Base-by-base conservation (phyloP, 2,329 filamentous ascomycete species). In the Xylariaceae sp. region DNA sequence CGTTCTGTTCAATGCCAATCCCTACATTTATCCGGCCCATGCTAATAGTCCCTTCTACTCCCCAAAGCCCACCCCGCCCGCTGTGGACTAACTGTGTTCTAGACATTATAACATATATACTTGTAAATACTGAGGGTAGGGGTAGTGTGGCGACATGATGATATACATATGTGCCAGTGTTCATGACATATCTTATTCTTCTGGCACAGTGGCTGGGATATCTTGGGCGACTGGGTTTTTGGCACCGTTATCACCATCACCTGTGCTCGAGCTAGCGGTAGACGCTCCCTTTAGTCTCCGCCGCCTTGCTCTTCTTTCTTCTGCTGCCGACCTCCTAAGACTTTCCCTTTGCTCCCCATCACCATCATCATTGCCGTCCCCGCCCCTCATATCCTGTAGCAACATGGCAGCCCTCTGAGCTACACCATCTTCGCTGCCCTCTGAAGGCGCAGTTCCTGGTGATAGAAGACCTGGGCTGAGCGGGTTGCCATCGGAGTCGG, bases 321-420 rank as follows among this genome's bases (percentile, higher is more conserved):
- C 71, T 24, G 71, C 70, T 19, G 71, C 71, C 16, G 87, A 76
- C 54, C 86, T 82, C 52, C 92, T 78, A 54, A 91, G 79, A 58
- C 78, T 85, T 66, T 87, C 82, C 56, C 86, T 75, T 75, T 82
- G 77, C 71, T 85, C 78, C 17, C 76, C 77, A 31, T 79, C 77
- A 3, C 81, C 82, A 16, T 80, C 82, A 19, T 83, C 84, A 53
- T 65, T 85, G 37, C 86, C 83, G 45, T 87, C 84, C 37, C 84
- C 83, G 23, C 84, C 82, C 56, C 92, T 85, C 74, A 97, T 88
- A 41, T 92, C 92, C 70, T 96, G 90, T 26, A 98, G 79, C 72
- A 97, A 79, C 62, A 88, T 85, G 1, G 92, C 92, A 2, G 94
- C 93, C 49, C 92, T 86, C 65, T 93, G 89, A 3, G 92, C 93